Conservation (phyloP, 306 rosid genomes). For the Crotalaria pallida region DNA sequence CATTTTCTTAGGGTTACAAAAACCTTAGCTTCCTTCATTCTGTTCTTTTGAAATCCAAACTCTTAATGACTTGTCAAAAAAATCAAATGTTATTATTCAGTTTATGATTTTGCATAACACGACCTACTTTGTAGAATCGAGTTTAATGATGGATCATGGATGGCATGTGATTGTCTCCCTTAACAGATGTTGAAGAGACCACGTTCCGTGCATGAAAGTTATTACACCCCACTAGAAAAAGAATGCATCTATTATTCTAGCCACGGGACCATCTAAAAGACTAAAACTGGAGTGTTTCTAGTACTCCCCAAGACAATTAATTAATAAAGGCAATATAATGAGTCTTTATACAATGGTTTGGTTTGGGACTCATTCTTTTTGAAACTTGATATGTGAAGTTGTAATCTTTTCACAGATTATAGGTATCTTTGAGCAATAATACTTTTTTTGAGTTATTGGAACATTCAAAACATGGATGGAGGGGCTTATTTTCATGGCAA, state of each 20-base stretch:
- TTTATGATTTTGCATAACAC: background rate
- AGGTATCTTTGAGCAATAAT: too few relatives aligned
- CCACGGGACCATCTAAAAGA: background rate
- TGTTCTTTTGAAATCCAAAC: background rate
- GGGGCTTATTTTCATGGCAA: too few relatives aligned
- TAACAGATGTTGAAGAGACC: constrained; percentile 7
- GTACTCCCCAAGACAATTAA: background rate
- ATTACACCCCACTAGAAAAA: background rate
- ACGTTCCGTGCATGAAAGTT: constrained; percentile 31
- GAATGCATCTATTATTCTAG: background rate
- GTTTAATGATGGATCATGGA: constrained; percentile 23
- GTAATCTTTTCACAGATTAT: too few relatives aligned
- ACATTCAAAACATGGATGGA: too few relatives aligned
- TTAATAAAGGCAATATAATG: too few relatives aligned
- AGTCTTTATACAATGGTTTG: too few relatives aligned
- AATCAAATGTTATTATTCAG: background rate
- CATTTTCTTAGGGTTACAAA: too few relatives aligned
- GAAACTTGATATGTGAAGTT: too few relatives aligned
- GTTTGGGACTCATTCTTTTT: too few relatives aligned
- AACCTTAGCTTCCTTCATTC: too few relatives aligned
- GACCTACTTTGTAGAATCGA: constrained; percentile 16
- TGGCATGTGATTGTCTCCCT: constrained; percentile 25
- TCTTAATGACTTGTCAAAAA: background rate
- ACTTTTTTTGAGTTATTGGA: too few relatives aligned
- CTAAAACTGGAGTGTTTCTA: background rate